These are phyloP conservation scores for Sideroxylon spinosum DNA, from an alignment of 179 eudicot species.

Conservation along the genomic window DNA sequence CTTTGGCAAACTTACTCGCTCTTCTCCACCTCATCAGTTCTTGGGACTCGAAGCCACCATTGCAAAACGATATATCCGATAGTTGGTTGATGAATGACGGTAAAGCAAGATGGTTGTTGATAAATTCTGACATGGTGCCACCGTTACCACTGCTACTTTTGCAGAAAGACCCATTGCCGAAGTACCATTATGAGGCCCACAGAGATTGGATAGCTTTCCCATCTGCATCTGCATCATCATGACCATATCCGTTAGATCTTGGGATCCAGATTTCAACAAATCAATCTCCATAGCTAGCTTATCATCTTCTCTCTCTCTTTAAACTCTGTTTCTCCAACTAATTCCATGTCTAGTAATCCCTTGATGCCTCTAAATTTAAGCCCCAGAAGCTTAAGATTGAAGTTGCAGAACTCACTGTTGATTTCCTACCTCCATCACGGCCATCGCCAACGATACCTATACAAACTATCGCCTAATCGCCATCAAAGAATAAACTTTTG, in stretches of 20 bases:
- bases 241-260: conserved; percentile 68
- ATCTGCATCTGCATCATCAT: conserved; percentile 64
- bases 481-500: background rate
- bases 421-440: conserved; percentile 28
- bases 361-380: conserved; percentile 46
- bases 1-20: background rate
- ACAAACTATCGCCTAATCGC: conserved; percentile 34
- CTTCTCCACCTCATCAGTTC: conserved; percentile 2
- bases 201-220: conserved; percentile 39
- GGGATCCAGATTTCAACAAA: conserved; percentile 44
- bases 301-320: conserved; percentile 7
- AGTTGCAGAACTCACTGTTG: conserved; percentile 49
- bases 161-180: conserved; percentile 23
- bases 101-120: background rate
- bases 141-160: background rate
- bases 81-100: conserved; percentile 21
- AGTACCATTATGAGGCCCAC: conserved; percentile 6
- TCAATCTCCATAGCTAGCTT: conserved; percentile 51
- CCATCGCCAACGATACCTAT: conserved; percentile 11
- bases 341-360: conserved; percentile 49
- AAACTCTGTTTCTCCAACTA: conserved; percentile 39
- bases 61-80: conserved; percentile 6
- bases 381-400: conserved; percentile 44
- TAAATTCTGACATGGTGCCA: background rate
- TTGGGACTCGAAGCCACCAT: conserved; percentile 1